These are phyloP conservation scores for Wakefieldia striispora DNA, from an alignment of 768 basidiomycete species.

Conservation along the genomic window DNA sequence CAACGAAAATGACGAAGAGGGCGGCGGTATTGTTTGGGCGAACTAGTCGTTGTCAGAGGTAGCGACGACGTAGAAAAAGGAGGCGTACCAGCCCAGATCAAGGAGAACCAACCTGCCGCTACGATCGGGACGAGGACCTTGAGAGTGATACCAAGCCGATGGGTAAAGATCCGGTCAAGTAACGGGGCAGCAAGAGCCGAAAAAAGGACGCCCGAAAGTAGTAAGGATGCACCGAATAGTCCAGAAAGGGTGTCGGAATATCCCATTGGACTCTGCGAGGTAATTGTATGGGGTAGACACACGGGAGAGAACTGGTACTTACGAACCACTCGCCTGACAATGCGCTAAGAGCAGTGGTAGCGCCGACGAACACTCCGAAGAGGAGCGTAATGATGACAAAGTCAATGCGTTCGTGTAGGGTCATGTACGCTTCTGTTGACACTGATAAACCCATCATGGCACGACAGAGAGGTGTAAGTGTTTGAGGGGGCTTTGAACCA, in stretches of 20 bases:
- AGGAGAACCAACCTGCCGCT: conserved; percentile 61
- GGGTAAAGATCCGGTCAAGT: conserved; percentile 81
- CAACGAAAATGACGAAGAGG: conserved; percentile 63
- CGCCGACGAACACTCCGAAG: conserved; percentile 66
- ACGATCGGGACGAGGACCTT: conserved; percentile 63
- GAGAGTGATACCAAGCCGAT: conserved; percentile 58
- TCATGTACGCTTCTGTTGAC: conserved; percentile 52
- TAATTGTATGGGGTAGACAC: not conserved
- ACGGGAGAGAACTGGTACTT: conserved; percentile 18
- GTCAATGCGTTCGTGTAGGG: conserved; percentile 63
- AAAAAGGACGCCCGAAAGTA: conserved; percentile 68
- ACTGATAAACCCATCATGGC: conserved; percentile 49
- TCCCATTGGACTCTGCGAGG: conserved; percentile 61
- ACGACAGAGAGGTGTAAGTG: conserved; percentile 51
- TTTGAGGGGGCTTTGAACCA: conserved; percentile 56
- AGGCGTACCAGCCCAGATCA: conserved; percentile 76
- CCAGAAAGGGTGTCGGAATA: conserved; percentile 68
- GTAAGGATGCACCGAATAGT: conserved; percentile 64
- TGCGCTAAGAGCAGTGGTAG: conserved; percentile 63
- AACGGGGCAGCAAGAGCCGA: conserved; percentile 70
- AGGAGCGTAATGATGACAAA: conserved; percentile 56
- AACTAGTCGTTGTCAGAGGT: conserved; percentile 39
- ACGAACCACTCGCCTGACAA: conserved; percentile 71
- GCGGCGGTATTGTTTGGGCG: conserved; percentile 56
- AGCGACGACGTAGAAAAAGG: not conserved